phyloP scores from a whole-genome alignment of 148 eudicot genomes.

The Chenopodium quinoa region DNA sequence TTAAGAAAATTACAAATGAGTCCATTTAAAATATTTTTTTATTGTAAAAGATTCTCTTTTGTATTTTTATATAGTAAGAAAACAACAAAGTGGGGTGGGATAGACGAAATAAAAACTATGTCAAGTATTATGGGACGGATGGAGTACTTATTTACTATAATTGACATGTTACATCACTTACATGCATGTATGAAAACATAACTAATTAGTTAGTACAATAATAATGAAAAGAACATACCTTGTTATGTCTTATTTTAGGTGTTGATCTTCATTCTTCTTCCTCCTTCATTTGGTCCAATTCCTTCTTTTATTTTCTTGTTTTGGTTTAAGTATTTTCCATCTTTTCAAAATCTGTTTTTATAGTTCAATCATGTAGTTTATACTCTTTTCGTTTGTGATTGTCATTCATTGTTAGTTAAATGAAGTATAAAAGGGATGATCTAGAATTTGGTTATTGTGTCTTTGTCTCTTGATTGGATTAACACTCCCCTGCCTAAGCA shows the following conservation, averaged over 20 bases:
- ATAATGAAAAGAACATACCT: background rate
- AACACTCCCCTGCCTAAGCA: constrained; percentile 8
- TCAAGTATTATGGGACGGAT: too few relatives aligned
- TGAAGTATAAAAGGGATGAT: background rate
- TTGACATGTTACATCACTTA: background rate
- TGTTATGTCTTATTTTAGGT: background rate
- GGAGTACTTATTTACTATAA: too few relatives aligned
- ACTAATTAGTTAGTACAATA: background rate
- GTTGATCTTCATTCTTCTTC: background rate
- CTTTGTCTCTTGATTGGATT: constrained; percentile 5
- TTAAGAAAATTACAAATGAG: too few relatives aligned
- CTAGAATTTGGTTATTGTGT: background rate
- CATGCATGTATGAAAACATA: background rate
- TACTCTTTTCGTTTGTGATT: background rate
- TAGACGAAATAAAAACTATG: too few relatives aligned
- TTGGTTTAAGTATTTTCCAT: background rate
- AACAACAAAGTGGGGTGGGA: too few relatives aligned
- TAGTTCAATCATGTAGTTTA: background rate
- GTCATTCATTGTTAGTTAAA: background rate
- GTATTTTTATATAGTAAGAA: too few relatives aligned
- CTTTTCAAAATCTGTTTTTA: background rate
- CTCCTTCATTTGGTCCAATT: background rate
- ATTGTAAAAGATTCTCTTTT: too few relatives aligned
- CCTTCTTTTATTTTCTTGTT: background rate
- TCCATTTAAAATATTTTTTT: too few relatives aligned